These are phyloP conservation scores for Eutypa lata DNA, from an alignment of 2,329 filamentous ascomycete genomes.

Conservation along the genomic window DNA sequence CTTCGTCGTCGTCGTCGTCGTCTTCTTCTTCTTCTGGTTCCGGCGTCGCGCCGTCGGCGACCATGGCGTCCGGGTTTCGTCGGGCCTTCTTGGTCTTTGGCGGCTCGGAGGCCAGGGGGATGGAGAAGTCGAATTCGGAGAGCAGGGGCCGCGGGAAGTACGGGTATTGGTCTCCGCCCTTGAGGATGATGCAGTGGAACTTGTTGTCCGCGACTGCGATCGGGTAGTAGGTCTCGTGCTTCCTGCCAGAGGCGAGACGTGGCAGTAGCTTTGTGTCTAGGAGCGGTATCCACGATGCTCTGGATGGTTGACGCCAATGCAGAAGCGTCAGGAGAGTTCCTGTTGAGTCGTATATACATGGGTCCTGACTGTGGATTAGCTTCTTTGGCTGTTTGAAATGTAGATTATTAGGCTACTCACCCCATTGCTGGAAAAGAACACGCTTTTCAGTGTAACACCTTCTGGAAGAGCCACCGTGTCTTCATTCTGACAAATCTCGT, in stretches of 20 bases:
- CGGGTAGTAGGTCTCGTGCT: slow-evolving; percentile 90
- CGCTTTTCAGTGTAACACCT: slow-evolving; percentile 68
- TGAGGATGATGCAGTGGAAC: slow-evolving; percentile 99
- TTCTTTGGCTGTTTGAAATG: slow-evolving; percentile 10
- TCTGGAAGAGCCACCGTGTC: slow-evolving; percentile 84
- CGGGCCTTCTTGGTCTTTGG: slow-evolving; percentile 33
- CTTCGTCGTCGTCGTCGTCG: too few relatives aligned
- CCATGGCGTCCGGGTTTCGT: slow-evolving; percentile 30
- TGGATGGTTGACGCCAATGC: slow-evolving; percentile 83
- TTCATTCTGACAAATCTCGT: slow-evolving; percentile 92
- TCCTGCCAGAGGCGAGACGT: slow-evolving; percentile 78
- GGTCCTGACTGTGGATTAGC: slow-evolving; percentile 57
- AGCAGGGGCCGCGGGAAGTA: slow-evolving; percentile 89
- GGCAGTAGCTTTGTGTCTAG: slow-evolving; percentile 83
- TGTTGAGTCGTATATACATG: slow-evolving; percentile 92
- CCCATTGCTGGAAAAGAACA: slow-evolving; percentile 92
- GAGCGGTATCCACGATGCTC: slow-evolving; percentile 87
- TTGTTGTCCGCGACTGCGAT: slow-evolving; percentile 87
- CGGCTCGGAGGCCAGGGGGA: slow-evolving; percentile 66
- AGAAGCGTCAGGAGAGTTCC: slow-evolving; percentile 84
- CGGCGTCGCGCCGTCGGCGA: slow-evolving; percentile 24
- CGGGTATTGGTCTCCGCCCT: slow-evolving; percentile 87
- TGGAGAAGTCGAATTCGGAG: slow-evolving; percentile 87
- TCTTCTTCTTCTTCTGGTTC: slow-evolving; percentile 30
- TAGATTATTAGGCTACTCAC: slow-evolving; percentile 45